Evolutionary conservation across 306 rosid genomes (phyloP), one percentile per base, ranked within the genome.

Genomic region (Sicyos edulis): DNA sequence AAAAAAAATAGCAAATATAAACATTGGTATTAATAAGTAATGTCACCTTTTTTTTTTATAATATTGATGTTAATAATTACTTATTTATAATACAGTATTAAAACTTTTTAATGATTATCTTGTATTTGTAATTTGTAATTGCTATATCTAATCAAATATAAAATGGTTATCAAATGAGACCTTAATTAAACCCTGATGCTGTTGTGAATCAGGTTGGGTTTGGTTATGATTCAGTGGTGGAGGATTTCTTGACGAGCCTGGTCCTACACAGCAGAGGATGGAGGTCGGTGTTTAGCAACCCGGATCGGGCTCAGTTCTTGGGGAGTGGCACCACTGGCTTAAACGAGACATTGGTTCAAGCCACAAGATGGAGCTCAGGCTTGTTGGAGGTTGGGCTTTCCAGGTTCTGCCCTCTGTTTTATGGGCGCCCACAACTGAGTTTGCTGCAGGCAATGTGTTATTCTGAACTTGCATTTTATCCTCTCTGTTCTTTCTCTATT

Each of bases 221-320:
- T 82, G 49, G 72, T 16, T 83, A 89, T 22, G 75, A 62, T 54
- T 82, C 83, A 26, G 82, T 91, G 9, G 77, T 57, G 15, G 97
- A 91, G 79, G 96, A 87, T 51, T 78, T 17, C 64, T 72, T 86
- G 7, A 91, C 97, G 1, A 86, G 93, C 61, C 81, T 85, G 60
- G 24, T 54, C 22, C 69, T 91, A 71, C 85, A 91, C 21, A 84
- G 85, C 71, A 78, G 83, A 45, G 93, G 91, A 32, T 91, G 97
- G 93, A 87, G 42, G 53, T 89, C 91, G 7, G 84, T 89, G 60
- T 88, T 77, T 60, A 80, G 79, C 49, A 52, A 85, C 29, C 86
- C 97, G 24, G 12, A 80, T 16, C 83, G 72, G 73, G 86, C 96
- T 8, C 92, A 84, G 60, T 92, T 92, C 72, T 76, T 87, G 42